Base-by-base conservation (phyloP, 805 yeast species). In the Metschnikowia gelsemii region DNA sequence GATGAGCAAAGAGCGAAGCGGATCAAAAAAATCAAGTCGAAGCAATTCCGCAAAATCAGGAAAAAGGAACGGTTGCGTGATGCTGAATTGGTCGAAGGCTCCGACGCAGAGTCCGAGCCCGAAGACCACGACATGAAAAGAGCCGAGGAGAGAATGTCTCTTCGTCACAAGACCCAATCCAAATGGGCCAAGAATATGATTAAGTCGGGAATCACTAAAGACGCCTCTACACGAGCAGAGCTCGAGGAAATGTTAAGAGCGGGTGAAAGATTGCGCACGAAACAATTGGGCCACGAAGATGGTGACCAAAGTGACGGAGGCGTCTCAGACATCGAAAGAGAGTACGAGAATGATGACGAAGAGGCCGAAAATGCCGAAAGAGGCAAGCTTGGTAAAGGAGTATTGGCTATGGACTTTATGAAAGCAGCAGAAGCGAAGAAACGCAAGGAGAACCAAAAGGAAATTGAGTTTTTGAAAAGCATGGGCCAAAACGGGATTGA, bases 321-420 rank as follows among this genome's bases (percentile, higher is more conserved):
- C 36, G 61, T 66, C 4, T 73, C 73, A 22, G 74, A 71, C 26
- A 64, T 74, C n/a, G 74, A 72, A 40, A 48, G 50, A 13, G 73
- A 66, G n/a, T 64, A 64, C 5, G 69, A 63, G 20, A 59, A 63
- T n/a, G 58, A 61, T 7, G 59, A 58, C 9, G 68, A 51, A 8
- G 73, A 63, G 8, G 65, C 55, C 7, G 73, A 66, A 9, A 54
- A 53, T 2, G 60, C 62, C 24, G 62, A 68, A 23, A 50, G 60
- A 18, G 47, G 46, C 8, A 73, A 70, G 32, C 61, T 82, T n/a
- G 90, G 93, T 16, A 91, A 90, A 62, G 97, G 98, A 41, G 82
- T 91, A 16, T 66, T 91, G 75, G 84, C 81, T 35, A 93, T 93
- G 98, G 95, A 90, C 51, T 91, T 91, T 62, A 91, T 91, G 98